phyloP scores from a whole-genome alignment of 352 stramenopile species.

The Phytophthora cryptogea region DNA sequence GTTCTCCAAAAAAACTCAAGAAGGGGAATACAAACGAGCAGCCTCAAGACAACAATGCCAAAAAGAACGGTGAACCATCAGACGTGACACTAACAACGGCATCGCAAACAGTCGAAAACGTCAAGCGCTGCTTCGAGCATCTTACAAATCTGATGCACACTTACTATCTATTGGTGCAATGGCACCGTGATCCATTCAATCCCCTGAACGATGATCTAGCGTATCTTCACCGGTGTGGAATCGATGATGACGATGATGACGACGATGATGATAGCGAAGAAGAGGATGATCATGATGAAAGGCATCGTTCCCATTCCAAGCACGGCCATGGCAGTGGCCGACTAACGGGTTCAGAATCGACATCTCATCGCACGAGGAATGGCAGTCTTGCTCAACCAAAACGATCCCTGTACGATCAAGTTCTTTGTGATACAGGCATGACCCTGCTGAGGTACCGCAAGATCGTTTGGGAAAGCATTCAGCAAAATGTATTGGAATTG shows the following conservation, averaged over 20 bases:
- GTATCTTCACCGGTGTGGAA: slow-evolving; percentile 83
- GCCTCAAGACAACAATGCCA: slow-evolving; percentile 23
- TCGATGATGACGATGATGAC: slow-evolving; percentile 81
- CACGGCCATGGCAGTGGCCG: slow-evolving; percentile 7
- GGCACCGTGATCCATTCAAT: slow-evolving; percentile 88
- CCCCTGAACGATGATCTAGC: slow-evolving; percentile 65
- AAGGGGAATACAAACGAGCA: slow-evolving; percentile 4
- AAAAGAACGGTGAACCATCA: slow-evolving; percentile 21
- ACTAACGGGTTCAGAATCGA: slow-evolving; percentile 26
- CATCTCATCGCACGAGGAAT: slow-evolving; percentile 40
- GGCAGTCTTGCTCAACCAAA: slow-evolving; percentile 38
- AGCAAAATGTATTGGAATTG: slow-evolving; percentile 76
- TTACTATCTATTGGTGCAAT: slow-evolving; percentile 90
- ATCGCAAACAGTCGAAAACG: slow-evolving; percentile 56
- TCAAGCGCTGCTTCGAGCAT: slow-evolving; percentile 67
- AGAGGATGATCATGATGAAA: slow-evolving; percentile 46
- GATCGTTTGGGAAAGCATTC: slow-evolving; percentile 89
- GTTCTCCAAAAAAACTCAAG: slow-evolving; percentile 49
- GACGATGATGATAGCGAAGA: slow-evolving; percentile 75
- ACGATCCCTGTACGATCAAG: slow-evolving; percentile 59
- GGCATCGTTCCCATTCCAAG: slow-evolving; percentile 28
- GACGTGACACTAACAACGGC: slow-evolving; percentile 21
- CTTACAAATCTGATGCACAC: slow-evolving; percentile 88
- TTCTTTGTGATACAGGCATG: slow-evolving; percentile 82
- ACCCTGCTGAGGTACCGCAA: slow-evolving; percentile 78